These are phyloP conservation scores for Asterella californica DNA, from an alignment of 225 moss, liverwort and hornwort species.

Conservation along the genomic window DNA sequence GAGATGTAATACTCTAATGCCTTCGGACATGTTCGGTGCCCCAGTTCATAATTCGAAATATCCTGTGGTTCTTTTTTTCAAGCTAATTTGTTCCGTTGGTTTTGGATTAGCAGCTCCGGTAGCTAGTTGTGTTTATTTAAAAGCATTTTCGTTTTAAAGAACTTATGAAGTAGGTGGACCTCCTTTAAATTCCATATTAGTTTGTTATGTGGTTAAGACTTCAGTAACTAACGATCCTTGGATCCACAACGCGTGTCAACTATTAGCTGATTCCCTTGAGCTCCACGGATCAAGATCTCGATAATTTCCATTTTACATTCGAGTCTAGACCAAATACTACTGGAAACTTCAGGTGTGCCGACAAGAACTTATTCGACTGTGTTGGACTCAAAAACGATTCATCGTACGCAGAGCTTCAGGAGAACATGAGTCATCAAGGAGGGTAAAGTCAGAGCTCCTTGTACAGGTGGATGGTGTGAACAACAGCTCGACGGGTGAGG, in stretches of 20 bases:
- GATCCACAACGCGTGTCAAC: neutral
- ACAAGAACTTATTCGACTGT: neutral
- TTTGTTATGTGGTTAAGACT: neutral
- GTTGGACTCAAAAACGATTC: neutral
- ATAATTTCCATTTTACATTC: too few species aligned
- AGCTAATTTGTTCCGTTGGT: neutral
- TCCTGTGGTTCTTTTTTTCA: neutral
- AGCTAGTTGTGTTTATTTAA: neutral
- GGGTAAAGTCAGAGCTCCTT: conserved; percentile 97
- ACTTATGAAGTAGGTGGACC: neutral
- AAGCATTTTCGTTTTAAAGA: neutral
- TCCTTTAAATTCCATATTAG: neutral
- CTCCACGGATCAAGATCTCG: neutral
- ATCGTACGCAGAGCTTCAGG: conserved; percentile 64
- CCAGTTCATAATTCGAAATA: too few species aligned
- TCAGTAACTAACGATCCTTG: neutral
- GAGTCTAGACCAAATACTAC: too few species aligned
- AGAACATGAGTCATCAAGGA: conserved; percentile 96
- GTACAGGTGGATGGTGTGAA: conserved; percentile 99
- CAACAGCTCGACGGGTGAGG: conserved; percentile 64
- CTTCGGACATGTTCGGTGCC: neutral
- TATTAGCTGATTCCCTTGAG: neutral
- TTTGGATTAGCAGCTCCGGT: neutral
- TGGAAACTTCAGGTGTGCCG: neutral
- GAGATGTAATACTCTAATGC: neutral